Percentiles rank a stretch among this genome's conserved stretches.
These are phyloP conservation scores for Auricularia cornea DNA, from an alignment of 768 basidiomycete genomes.

Conservation along the genomic window DNA sequence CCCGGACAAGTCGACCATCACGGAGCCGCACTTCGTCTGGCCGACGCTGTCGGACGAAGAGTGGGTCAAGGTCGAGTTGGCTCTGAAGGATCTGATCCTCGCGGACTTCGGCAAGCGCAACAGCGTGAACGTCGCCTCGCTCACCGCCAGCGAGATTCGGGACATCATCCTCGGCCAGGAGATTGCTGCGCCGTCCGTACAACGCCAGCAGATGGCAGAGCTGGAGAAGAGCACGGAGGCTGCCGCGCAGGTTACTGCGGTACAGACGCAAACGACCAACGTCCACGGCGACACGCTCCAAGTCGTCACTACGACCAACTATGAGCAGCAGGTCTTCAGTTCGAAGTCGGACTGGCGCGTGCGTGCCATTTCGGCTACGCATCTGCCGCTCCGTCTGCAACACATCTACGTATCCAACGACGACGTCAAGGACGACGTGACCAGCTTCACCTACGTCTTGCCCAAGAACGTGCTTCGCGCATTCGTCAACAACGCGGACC, in stretches of 20 bases:
- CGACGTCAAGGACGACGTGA: slow-evolving; percentile 96
- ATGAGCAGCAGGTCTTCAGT: slow-evolving; percentile 98
- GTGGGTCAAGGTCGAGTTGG: slow-evolving; percentile 99
- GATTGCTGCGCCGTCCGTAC: slow-evolving; percentile 89
- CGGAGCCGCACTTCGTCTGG: slow-evolving; percentile 97
- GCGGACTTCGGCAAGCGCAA: slow-evolving; percentile 99
- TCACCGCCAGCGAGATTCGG: slow-evolving; percentile 93
- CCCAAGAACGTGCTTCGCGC: slow-evolving; percentile 95
- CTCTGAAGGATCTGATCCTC: slow-evolving; percentile 94
- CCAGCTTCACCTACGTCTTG: slow-evolving; percentile 88
- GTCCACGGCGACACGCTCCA: slow-evolving; percentile 95
- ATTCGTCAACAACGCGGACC: slow-evolving; percentile 87
- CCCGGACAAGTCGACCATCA: slow-evolving; percentile 94
- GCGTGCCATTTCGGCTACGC: slow-evolving; percentile 94
- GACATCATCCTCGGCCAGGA: slow-evolving; percentile 99
- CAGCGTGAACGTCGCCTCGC: slow-evolving; percentile 94
- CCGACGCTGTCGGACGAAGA: slow-evolving; percentile 88
- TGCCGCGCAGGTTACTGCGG: slow-evolving; percentile 87
- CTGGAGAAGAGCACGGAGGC: slow-evolving; percentile 95
- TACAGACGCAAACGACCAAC: slow-evolving; percentile 97
- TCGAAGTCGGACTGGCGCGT: slow-evolving; percentile 99
- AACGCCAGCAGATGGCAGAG: slow-evolving; percentile 99
- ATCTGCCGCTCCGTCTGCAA: slow-evolving; percentile 90
- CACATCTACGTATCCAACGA: slow-evolving; percentile 99
- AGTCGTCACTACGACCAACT: slow-evolving; percentile 93